These are phyloP conservation scores for Trichosporon ovoides DNA, from an alignment of 1,284 basidiomycete genomes.

Conservation along the genomic window DNA sequence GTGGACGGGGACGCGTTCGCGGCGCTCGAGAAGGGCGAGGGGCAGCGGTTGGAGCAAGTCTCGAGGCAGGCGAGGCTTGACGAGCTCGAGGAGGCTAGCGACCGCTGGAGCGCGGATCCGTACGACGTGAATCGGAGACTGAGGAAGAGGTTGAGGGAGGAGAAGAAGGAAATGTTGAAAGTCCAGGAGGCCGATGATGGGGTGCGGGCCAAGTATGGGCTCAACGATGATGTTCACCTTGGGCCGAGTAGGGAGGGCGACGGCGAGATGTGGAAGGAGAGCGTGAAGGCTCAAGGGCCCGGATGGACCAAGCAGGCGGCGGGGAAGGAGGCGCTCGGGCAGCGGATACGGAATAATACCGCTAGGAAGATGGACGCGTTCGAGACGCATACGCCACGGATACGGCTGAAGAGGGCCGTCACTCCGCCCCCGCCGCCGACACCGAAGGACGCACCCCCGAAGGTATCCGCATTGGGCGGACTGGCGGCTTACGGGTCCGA, in stretches of 20 bases:
- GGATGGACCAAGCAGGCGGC: background rate
- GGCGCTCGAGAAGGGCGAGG: slow-evolving; percentile 78
- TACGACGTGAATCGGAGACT: slow-evolving; percentile 68
- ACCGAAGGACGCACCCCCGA: background rate
- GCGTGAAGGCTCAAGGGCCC: background rate
- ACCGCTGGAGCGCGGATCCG: slow-evolving; percentile 73
- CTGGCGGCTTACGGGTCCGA: background rate
- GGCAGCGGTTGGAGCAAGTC: slow-evolving; percentile 63
- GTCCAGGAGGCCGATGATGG: slow-evolving; percentile 52
- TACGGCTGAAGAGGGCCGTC: background rate
- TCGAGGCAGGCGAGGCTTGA: slow-evolving; percentile 70
- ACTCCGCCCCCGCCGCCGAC: background rate
- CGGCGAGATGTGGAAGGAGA: slow-evolving; percentile 14
- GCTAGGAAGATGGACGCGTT: slow-evolving; percentile 13
- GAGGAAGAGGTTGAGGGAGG: slow-evolving; percentile 73
- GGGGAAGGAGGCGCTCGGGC: slow-evolving; percentile 3
- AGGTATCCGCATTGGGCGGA: background rate
- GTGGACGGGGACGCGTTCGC: slow-evolving; percentile 65
- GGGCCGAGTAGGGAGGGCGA: slow-evolving; percentile 25
- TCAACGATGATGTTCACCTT: slow-evolving; percentile 54
- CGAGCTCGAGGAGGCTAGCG: slow-evolving; percentile 66
- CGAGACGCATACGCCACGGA: background rate
- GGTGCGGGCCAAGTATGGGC: slow-evolving; percentile 70
- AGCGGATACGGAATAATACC: slow-evolving; percentile 10
- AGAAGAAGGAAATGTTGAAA: slow-evolving; percentile 69